Evolutionary conservation across 495 filamentous ascomycete species (phyloP), one percentile per base, ranked within the genome.

Genomic region (Xylona heveae): DNA sequence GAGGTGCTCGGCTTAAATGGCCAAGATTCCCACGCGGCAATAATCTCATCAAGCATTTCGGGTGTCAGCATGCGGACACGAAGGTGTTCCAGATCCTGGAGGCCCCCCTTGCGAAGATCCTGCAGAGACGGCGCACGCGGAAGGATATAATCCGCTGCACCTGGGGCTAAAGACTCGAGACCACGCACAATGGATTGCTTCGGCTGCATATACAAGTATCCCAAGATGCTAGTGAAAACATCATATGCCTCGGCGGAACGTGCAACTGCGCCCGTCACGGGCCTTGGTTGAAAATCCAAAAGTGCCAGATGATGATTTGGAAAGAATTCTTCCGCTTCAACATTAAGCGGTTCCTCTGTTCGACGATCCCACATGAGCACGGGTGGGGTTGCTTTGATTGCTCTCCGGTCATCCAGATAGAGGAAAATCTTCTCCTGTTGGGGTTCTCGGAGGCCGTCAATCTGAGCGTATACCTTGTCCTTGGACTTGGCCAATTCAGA

Each of bases 291-390:
- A 7, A 50, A 33, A 28, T 48, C 42, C 4, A 49, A 31, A 2
- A 49, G 38, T 19, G 37, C 36, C 2, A 46, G 18, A 20, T n/a
- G 19, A 8, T 35, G 37, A 6, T 42, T 43, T 0, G 68, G 73
- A 40, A 53, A 73, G 34, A 75, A 59, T 36, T 83, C 76, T 3
- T 63, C 46, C 0, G 44, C 19, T 7, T 58, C 30, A 15, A 64
- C 56, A 5, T 44, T 36, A 26, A 78, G 43, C 3, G 68, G 62
- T 14, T 76, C 66, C 27, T 60, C 68, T 5, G 49, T 52, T 17
- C 77, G 69, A 3, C 61, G 64, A 43, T 82, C 74, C 68, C 68
- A 80, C 30, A 51, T 35, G 1, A 81, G 50, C 4, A 61, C 23
- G 0, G 61, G 60, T 3, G 66, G 55, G 6, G 51, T 37, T 28